Percentiles rank a stretch among this genome's conserved stretches.
Evolutionary conservation across 371 early-diverging fungal species (phyloP).

Genomic region (Rhizopus arrhizus): DNA sequence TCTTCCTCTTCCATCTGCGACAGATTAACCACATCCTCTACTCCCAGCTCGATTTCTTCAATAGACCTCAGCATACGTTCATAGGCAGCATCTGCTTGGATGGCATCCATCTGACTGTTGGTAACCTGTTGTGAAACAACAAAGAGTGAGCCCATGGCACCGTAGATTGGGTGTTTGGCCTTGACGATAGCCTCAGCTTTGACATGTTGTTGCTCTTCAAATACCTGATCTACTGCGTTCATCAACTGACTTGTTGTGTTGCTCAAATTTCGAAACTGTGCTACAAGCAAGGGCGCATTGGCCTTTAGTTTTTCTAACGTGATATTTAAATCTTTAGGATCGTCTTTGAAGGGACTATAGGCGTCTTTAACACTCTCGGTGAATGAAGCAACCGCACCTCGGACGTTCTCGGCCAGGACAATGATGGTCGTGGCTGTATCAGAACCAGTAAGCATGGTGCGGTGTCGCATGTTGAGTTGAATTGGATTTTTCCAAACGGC

Average conservation of each 20-base stretch:
- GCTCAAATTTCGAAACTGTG: constrained; percentile 58
- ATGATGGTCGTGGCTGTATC: constrained; percentile 15
- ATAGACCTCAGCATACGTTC: constrained; percentile 27
- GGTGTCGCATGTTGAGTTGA: not conserved
- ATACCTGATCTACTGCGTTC: constrained; percentile 42
- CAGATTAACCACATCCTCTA: constrained; percentile 15
- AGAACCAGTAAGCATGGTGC: not conserved
- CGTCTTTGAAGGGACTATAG: constrained; percentile 10
- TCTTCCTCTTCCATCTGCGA: constrained; percentile 9
- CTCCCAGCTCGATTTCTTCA: constrained; percentile 14
- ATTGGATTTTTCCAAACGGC: constrained; percentile 4
- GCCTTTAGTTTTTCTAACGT: constrained; percentile 42
- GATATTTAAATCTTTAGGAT: constrained; percentile 9
- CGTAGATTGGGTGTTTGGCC: constrained; percentile 67
- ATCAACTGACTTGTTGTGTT: constrained; percentile 48
- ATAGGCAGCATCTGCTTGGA: constrained; percentile 19
- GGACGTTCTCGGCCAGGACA: constrained; percentile 37
- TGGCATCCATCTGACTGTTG: constrained; percentile 32
- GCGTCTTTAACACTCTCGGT: constrained; percentile 38
- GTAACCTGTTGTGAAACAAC: constrained; percentile 69
- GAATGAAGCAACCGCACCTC: constrained; percentile 37
- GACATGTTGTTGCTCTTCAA: not conserved
- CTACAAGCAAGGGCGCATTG: constrained; percentile 59
- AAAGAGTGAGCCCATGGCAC: constrained; percentile 70
- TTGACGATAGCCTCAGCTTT: constrained; percentile 43